Evolutionary conservation across 495 filamentous ascomycete species (phyloP), one percentile per base, ranked within the genome.

Genomic region (Tuber indicum): DNA sequence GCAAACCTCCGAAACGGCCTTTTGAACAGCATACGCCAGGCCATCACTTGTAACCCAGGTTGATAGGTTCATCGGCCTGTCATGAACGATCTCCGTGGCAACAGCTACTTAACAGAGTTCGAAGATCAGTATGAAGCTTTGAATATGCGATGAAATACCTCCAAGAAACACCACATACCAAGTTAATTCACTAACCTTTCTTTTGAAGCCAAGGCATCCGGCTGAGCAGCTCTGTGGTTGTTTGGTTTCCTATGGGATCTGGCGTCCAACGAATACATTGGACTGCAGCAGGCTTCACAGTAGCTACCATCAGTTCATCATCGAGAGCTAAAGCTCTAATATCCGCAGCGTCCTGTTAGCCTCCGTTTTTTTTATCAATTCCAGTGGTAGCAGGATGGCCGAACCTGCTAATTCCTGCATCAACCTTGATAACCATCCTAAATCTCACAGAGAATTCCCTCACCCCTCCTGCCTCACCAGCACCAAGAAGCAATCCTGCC

Each of bases 381-480:
- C 23, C 39, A 39, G 41, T 47, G 26, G 71, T 74, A 12, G 23
- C 73, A 9, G n/a, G 72, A 71, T 47, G 43, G 21, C 71, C 62
- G 72, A 75, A 83, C 79, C 88, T 89, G 45, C 90, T 90, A 78
- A 99, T 97, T 2, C 96, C 96, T 14, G 96, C 96, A 84, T 99
- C 96, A 36, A 99, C 93, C 85, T 96, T 96, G 76, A 99, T 98
- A 39, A 96, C 94, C 93, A 98, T 98, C 73, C 96, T 89, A 85
- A 99, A 98, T 32, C 93, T 90, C 70, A 98, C 87, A 77, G 90
- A 98, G 71, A 96, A 90, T 84, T 98, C 95, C 69, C 89, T 89
- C 32, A 97, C 91, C 2, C 92, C 92, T 74, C 88, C 90, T n/a
- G 91, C 91, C 83, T 97, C 92, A 6, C 90, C 91, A 16, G 90